Conservation (phyloP, 208 protist species). For the Trypanosomatidae sp. region DNA sequence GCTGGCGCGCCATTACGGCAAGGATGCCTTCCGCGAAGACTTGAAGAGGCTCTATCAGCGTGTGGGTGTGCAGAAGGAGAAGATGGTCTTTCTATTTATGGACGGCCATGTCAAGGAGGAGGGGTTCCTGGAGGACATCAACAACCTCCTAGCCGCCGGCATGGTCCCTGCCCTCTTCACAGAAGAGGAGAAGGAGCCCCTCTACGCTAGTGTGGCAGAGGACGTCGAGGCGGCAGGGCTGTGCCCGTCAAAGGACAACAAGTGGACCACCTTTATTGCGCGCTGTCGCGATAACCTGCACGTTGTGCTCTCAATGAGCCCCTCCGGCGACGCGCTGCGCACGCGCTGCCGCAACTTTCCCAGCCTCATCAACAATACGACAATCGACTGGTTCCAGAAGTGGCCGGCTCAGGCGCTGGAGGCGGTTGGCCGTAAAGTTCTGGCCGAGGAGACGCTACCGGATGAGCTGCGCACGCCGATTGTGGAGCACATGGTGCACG, state of each 20-base stretch:
- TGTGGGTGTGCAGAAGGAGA: constrained; percentile 91
- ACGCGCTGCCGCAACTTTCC: constrained; percentile 98
- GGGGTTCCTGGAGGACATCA: constrained; percentile 99
- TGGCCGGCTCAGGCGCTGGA: constrained; percentile 97
- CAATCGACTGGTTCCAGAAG: constrained; percentile 99
- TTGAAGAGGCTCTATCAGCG: constrained; percentile 97
- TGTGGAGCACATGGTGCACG: constrained; percentile 96
- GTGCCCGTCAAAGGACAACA: constrained; percentile 95
- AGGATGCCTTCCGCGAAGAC: constrained; percentile 97
- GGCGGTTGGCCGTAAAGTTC: constrained; percentile 89
- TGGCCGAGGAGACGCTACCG: constrained; percentile 91
- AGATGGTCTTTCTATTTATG: constrained; percentile 98
- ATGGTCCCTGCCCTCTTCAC: constrained; percentile 98
- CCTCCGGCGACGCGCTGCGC: constrained; percentile 95
- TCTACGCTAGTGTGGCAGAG: constrained; percentile 92
- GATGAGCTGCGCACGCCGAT: constrained; percentile 85
- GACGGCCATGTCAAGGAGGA: constrained; percentile 98
- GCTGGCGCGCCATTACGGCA: constrained; percentile 97
- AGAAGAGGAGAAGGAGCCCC: constrained; percentile 97
- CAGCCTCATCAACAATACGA: constrained; percentile 98
- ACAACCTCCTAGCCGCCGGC: constrained; percentile 99
- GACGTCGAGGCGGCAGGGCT: constrained; percentile 88
- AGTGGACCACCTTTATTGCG: constrained; percentile 97
- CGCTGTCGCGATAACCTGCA: constrained; percentile 98
- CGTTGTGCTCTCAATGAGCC: constrained; percentile 98